phyloP scores from a whole-genome alignment of 129 eudicot genomes.

The Ambrosia artemisiifolia region DNA sequence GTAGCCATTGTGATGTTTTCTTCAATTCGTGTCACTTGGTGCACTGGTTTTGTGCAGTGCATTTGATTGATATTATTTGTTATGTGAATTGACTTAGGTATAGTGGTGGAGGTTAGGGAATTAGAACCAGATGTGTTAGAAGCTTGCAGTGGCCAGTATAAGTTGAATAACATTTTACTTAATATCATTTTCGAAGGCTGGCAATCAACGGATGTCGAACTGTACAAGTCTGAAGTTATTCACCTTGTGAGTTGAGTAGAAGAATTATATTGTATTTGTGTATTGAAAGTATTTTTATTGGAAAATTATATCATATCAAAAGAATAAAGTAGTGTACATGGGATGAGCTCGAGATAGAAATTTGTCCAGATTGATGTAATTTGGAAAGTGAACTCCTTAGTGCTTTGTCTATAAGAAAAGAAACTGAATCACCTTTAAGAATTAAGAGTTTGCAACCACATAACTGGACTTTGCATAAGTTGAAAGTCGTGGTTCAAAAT shows the following conservation, averaged over 20 bases:
- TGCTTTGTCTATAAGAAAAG: background rate
- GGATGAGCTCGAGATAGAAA: constrained; percentile 9
- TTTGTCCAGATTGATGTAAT: background rate
- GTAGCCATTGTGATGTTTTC: no score
- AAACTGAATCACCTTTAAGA: background rate
- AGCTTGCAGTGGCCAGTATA: background rate
- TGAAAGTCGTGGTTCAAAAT: no score
- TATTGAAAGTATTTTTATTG: background rate
- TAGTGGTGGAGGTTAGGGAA: constrained; percentile 5
- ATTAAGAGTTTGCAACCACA: no score
- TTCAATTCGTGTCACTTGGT: background rate
- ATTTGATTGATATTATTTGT: background rate
- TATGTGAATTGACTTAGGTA: background rate
- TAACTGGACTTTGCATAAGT: no score
- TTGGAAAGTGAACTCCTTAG: background rate
- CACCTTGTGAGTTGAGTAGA: constrained; percentile 7
- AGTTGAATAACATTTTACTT: background rate
- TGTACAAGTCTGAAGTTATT: background rate
- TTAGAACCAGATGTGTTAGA: background rate
- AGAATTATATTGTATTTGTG: background rate
- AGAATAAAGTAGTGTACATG: background rate
- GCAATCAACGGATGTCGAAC: background rate
- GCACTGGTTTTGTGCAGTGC: background rate
- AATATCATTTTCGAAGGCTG: background rate
- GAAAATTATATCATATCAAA: background rate